Conservation (phyloP, 2,329 filamentous ascomycete genomes). For the Sarocladium oryzae region DNA sequence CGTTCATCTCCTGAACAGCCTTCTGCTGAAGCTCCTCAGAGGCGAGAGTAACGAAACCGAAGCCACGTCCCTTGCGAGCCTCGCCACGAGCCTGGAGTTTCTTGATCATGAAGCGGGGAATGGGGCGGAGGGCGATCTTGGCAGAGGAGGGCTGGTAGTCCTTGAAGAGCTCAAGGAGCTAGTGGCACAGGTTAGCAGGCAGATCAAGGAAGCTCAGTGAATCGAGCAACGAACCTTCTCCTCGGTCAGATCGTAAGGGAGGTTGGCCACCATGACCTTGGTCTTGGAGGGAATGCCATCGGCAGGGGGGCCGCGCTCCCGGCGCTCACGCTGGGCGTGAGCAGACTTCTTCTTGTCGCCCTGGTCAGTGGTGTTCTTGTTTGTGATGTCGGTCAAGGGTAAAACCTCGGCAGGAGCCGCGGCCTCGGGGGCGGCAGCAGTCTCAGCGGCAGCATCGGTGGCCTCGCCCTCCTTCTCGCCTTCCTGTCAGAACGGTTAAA, state of each 20-base stretch:
- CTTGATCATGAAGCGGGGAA: conserved; percentile 99
- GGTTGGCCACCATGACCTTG: conserved; percentile 99
- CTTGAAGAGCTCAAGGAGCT: conserved; percentile 97
- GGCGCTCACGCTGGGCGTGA: conserved; percentile 52
- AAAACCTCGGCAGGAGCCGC: conserved; percentile 46
- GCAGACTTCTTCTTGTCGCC: conserved; percentile 46
- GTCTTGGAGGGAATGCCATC: conserved; percentile 98
- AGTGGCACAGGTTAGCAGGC: conserved; percentile 17
- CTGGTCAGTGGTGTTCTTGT: conserved; percentile 50
- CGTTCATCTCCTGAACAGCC: conserved; percentile 97
- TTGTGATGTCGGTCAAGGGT: conserved; percentile 56
- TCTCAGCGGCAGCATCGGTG: conserved; percentile 36
- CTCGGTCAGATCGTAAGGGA: conserved; percentile 96
- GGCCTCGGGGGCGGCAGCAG: conserved; percentile 37
- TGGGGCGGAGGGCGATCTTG: conserved; percentile 97
- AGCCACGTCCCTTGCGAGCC: conserved; percentile 97
- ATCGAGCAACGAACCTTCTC: conserved; percentile 64
- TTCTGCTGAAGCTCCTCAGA: conserved; percentile 96
- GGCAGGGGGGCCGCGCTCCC: conserved; percentile 89
- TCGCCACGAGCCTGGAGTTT: conserved; percentile 98
- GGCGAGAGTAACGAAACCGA: conserved; percentile 93
- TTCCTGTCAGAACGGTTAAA: conserved; percentile 31
- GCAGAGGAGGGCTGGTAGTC: conserved; percentile 88
- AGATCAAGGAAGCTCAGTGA: neutral
- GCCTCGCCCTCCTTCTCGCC: conserved; percentile 20